Conservation (phyloP, 805 yeast species). For the Wickerhamomyces tratensis region DNA sequence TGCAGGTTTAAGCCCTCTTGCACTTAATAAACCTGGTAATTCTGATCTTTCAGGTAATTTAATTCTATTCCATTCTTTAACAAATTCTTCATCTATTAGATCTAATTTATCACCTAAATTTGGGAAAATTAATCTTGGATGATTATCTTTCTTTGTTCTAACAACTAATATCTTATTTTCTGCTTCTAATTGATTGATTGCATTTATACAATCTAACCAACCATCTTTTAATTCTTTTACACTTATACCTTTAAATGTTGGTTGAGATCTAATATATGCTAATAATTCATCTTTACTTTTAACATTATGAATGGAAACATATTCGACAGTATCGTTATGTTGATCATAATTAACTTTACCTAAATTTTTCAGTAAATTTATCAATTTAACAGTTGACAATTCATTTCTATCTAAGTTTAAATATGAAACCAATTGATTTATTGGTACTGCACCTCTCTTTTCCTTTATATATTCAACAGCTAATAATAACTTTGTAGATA, state of each 20-base stretch:
- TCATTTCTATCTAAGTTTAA: conserved; percentile 33
- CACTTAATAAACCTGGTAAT: conserved; percentile 67
- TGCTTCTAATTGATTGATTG: conserved; percentile 70
- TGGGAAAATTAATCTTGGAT: conserved; percentile 92
- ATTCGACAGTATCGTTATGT: conserved; percentile 59
- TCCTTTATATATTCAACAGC: conserved; percentile 85
- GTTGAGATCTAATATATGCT: conserved; percentile 64
- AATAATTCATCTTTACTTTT: conserved; percentile 71
- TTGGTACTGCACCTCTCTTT: conserved; percentile 57
- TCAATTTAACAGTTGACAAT: conserved; percentile 51
- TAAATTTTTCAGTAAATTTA: conserved; percentile 64
- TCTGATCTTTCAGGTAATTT: conserved; percentile 77
- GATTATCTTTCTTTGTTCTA: conserved; percentile 85
- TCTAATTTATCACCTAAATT: conserved; percentile 68
- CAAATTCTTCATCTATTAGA: conserved; percentile 72
- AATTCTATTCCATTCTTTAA: conserved; percentile 68
- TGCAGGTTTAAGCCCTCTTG: conserved; percentile 90
- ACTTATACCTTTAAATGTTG: conserved; percentile 78
- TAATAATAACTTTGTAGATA: conserved; percentile 78
- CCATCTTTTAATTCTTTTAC: conserved; percentile 76
- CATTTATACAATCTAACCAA: conserved; percentile 83
- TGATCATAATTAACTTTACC: conserved; percentile 69
- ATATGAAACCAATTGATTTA: conserved; percentile 57
- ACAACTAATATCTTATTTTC: conserved; percentile 72
- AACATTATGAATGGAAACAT: conserved; percentile 83